Conservation (phyloP, 768 basidiomycete genomes). For the Suillus alpinus region DNA sequence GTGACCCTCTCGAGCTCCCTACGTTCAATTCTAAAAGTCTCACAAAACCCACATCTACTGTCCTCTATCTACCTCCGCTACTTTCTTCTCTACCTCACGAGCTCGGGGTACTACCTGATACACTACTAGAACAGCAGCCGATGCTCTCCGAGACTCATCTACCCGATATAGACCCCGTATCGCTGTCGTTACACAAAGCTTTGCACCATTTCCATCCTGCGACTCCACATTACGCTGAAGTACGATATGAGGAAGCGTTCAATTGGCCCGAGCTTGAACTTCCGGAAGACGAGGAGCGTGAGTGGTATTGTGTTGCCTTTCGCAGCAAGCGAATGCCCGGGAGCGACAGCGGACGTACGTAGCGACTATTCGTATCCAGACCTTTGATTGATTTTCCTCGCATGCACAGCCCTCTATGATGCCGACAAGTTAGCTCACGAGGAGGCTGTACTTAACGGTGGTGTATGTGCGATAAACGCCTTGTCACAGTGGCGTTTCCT, state of each 20-base stretch:
- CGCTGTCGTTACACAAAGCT: constrained; percentile 82
- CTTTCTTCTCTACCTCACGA: constrained; percentile 69
- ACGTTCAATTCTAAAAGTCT: constrained; percentile 41
- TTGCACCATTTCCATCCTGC: constrained; percentile 72
- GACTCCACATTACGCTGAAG: constrained; percentile 56
- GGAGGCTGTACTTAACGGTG: constrained; percentile 86
- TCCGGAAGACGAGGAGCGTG: constrained; percentile 68
- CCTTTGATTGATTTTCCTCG: neutral
- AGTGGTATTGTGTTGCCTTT: constrained; percentile 94
- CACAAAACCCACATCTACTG: constrained; percentile 39
- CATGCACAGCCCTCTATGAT: constrained; percentile 68
- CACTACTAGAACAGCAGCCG: constrained; percentile 35
- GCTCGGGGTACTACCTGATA: constrained; percentile 25
- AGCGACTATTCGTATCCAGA: neutral
- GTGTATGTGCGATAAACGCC: constrained; percentile 50
- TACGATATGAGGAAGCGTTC: constrained; percentile 74
- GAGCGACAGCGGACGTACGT: constrained; percentile 65
- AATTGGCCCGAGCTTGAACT: constrained; percentile 79
- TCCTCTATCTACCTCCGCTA: constrained; percentile 83
- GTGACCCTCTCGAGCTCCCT: constrained; percentile 58
- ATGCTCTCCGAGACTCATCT: constrained; percentile 70
- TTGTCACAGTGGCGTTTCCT: constrained; percentile 3
- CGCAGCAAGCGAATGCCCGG: constrained; percentile 71
- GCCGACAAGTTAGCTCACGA: constrained; percentile 89
- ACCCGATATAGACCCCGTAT: constrained; percentile 83